Evolutionary conservation across 495 filamentous ascomycete genomes (phyloP), one percentile per base, ranked within the genome.

Genomic region (Penicillium antarcticum): DNA sequence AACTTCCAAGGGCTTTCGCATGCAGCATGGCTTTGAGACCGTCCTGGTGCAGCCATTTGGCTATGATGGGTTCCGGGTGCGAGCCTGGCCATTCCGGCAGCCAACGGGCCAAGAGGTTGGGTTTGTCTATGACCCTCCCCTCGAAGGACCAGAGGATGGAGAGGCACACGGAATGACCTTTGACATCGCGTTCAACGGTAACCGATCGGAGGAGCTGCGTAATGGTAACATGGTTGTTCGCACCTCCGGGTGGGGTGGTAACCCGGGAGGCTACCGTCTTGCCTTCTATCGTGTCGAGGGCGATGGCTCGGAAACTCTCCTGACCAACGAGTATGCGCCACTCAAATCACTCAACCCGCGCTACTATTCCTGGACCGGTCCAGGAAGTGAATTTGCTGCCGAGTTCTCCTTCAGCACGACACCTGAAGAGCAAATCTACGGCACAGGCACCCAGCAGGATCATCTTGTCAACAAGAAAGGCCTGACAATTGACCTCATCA

Each of bases 261-360:
- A 51, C 10, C 42, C 58, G 2, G 63, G 60, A 14, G 63, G 60
- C 6, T 67, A 67, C 49, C 55, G 63, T 10, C 54, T 67, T 2
- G 56, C 57, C 1, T 67, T 64, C 34, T 60, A 59, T 21, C 53
- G 63, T 5, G 51, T 64, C 7, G 61, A 67, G 21, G 6, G 6
- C 11, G 46, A 67, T 41, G 63, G 61, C 26, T 50, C 57, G 6
- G 63, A 67, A 33, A 58, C 63, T 1, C 35, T 67, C 4, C 54
- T 67, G 24, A 63, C 61, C 10, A 63, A 63, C 34, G 63, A 67
- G 44, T 67, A 67, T 52, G 60, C 63, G n/a, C 63, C 63, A 18
- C 53, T 64, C 33, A 67, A 67, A 26, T 67, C 63, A 0, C 51
- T 60, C 34, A 67, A 67, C 26, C 63, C 63, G 2, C 47, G 63